Conservation (phyloP, 2,329 filamentous ascomycete genomes). For the Paecilomyces sp. region DNA sequence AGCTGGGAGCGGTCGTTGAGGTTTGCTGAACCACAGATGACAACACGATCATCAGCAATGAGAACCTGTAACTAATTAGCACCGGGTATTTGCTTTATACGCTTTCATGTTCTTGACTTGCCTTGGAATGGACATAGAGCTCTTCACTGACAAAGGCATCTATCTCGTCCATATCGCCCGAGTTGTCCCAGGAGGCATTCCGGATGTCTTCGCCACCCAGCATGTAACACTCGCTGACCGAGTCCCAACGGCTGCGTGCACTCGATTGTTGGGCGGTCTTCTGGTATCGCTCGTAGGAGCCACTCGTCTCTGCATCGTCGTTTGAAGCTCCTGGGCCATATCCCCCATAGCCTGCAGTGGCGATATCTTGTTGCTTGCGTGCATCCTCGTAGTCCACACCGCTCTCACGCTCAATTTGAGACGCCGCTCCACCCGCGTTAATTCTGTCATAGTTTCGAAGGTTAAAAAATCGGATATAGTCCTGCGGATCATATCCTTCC, state of each 20-base stretch:
- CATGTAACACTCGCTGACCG: conserved; percentile 77
- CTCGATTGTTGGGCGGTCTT: conserved; percentile 51
- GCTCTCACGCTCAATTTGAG: conserved; percentile 32
- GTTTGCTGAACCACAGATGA: conserved; percentile 81
- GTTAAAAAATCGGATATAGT: conserved; percentile 93
- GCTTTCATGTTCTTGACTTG: conserved; percentile 15
- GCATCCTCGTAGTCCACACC: conserved; percentile 40
- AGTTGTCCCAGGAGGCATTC: conserved; percentile 52
- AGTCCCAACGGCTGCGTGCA: conserved; percentile 58
- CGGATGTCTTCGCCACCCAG: conserved; percentile 64
- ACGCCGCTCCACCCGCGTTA: conserved; percentile 44
- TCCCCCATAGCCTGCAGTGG: conserved; percentile 39
- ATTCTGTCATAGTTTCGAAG: conserved; percentile 87
- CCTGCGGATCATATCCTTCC: conserved; percentile 67
- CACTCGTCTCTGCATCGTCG: conserved; percentile 31
- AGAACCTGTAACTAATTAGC: conserved; percentile 41
- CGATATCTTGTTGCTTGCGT: conserved; percentile 35
- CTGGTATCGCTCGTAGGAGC: conserved; percentile 63
- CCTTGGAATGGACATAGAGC: conserved; percentile 53
- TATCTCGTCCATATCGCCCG: conserved; percentile 47
- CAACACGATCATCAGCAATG: conserved; percentile 79
- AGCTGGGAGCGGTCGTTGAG: conserved; percentile 86
- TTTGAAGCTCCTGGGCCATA: conserved; percentile 28
- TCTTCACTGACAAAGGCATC: conserved; percentile 58
- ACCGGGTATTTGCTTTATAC: background rate